Base-by-base conservation (phyloP, 2,329 filamentous ascomycete species). In the Pyricularia sp. region DNA sequence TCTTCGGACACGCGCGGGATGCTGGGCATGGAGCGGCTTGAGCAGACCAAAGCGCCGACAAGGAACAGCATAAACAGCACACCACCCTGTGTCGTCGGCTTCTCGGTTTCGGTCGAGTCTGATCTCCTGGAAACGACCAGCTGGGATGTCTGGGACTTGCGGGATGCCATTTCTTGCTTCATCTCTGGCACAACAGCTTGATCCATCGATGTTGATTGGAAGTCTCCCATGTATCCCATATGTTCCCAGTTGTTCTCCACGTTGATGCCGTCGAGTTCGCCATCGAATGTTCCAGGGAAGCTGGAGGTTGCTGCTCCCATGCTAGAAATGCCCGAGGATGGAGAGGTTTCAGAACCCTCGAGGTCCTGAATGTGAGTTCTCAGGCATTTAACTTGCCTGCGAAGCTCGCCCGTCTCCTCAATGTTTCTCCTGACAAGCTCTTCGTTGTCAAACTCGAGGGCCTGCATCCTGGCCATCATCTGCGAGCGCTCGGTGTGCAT, bases 1-100 rank as follows among this genome's bases (percentile, higher is more conserved):
- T 94, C 91, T 69, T 94, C 91, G 50, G 92, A 91, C 76, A 94
- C 90, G 69, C 87, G 87, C 67, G 92, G 91, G 73, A 96, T 89
- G 73, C 88, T 87, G 58, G 89, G 87, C 36, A 50, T 55, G n/a
- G 89, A 84, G 73, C 88, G 88, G 80, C 94, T 96, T 36, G 94
- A 97, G 71, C 95, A 91, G 74, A 98, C 93, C 77, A 97, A 97
- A 68, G 95, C 95, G 77, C 95, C 95, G 72, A 97, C 94, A 68
- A 99, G 90, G 76, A 99, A 91, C 73, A 97, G 91, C 93, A 97
- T 97, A 79, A 94, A 90, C 78, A 98, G 85, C 75, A 98, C 81
- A 75, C 92, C 88, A 67, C 93, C 92, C 75, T 94, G 92, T 73
- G 92, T 90, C 71, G 89, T 85, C 70, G 86, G 82, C 81, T 90